phyloP scores from a whole-genome alignment of 1,139 yeast genomes.

The Suhomyces choctaworum region DNA sequence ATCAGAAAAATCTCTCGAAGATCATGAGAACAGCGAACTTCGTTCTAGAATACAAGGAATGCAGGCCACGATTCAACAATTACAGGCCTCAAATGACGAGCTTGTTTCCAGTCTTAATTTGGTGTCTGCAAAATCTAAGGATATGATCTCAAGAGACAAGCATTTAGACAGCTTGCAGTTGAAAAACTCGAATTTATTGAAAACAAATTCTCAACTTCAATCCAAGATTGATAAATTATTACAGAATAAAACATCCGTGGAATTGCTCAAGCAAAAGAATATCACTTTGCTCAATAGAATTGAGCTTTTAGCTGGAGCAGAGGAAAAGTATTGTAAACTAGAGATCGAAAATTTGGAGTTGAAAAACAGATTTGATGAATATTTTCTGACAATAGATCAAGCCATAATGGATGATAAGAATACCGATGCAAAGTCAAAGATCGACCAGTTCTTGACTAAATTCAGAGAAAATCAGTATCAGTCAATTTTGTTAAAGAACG shows the following conservation, averaged over 20 bases:
- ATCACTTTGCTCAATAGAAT: constrained; percentile 37
- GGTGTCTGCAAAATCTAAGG: constrained; percentile 11
- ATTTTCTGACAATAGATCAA: constrained; percentile 29
- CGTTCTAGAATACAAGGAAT: constrained; percentile 24
- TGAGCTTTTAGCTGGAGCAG: constrained; percentile 41
- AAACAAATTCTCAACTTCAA: constrained; percentile 37
- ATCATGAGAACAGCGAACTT: constrained; percentile 25
- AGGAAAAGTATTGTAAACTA: constrained; percentile 49
- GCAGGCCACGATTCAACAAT: constrained; percentile 23
- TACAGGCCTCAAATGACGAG: constrained; percentile 43
- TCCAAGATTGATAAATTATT: constrained; percentile 26
- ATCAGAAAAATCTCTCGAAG: constrained; percentile 12
- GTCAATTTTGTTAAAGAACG: constrained; percentile 32
- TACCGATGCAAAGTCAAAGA: constrained; percentile 19
- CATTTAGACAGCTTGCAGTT: constrained; percentile 28
- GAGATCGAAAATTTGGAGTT: constrained; percentile 55
- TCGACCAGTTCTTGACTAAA: constrained; percentile 32
- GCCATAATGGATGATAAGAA: constrained; percentile 21
- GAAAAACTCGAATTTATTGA: constrained; percentile 33
- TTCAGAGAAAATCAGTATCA: constrained; percentile 40
- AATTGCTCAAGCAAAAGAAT: constrained; percentile 42
- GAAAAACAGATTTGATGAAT: constrained; percentile 41
- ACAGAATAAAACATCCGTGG: constrained; percentile 42
- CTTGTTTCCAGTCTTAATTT: constrained; percentile 45
- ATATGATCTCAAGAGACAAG: constrained; percentile 10